phyloP scores from a whole-genome alignment of 495 filamentous ascomycete genomes.

The Aspergillus avenaceus region DNA sequence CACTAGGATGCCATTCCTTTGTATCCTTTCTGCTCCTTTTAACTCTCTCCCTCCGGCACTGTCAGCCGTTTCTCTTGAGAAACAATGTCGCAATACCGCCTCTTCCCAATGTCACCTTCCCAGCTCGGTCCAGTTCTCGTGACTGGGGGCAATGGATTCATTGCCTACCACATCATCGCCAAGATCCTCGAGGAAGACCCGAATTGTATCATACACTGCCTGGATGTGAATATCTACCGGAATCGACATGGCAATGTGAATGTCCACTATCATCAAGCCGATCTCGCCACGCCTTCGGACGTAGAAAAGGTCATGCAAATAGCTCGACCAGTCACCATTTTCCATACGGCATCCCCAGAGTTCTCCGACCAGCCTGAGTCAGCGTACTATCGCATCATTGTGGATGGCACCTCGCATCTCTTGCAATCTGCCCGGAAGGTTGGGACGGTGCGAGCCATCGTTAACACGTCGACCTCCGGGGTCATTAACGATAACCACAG shows the following conservation, averaged over 20 bases:
- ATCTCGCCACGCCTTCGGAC: not conserved
- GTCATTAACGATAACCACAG: slow-evolving; percentile 12
- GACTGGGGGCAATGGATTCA: slow-evolving; percentile 11
- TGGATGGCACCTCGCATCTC: slow-evolving; percentile 2
- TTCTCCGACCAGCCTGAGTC: slow-evolving; percentile 5
- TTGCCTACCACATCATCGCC: slow-evolving; percentile 10
- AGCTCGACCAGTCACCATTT: slow-evolving; percentile 4
- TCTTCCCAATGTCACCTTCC: too few species aligned
- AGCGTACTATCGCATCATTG: slow-evolving; percentile 4
- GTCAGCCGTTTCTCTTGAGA: too few species aligned
- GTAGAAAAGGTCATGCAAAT: slow-evolving; percentile 3
- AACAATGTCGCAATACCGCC: too few species aligned
- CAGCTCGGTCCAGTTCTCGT: slow-evolving; percentile 7
- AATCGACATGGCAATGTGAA: not conserved
- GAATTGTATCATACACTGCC: slow-evolving; percentile 2
- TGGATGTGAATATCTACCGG: slow-evolving; percentile 4
- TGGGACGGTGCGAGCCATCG: slow-evolving; percentile 1
- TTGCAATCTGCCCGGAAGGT: not conserved
- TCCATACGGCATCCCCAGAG: slow-evolving; percentile 10
- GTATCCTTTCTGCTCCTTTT: too few species aligned
- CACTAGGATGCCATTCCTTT: too few species aligned
- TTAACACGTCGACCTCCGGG: slow-evolving; percentile 9
- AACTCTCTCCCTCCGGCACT: too few species aligned
- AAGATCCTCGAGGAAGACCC: slow-evolving; percentile 6
- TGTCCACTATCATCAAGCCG: slow-evolving; percentile 7